These are phyloP conservation scores for Aaosphaeria pasadenensis DNA, from an alignment of 2,329 filamentous ascomycete genomes.

Conservation along the genomic window DNA sequence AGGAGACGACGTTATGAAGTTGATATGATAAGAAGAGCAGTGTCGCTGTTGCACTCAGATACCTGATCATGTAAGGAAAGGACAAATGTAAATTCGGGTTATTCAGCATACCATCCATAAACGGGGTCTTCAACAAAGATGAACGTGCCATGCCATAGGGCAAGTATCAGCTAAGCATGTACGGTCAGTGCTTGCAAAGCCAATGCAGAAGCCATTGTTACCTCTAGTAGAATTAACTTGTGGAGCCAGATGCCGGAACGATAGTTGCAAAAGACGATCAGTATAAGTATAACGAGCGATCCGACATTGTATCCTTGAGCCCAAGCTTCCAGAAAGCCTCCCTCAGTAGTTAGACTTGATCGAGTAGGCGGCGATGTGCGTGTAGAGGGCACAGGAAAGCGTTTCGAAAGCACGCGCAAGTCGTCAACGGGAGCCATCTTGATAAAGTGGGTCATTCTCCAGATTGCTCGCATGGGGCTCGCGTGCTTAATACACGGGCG, in stretches of 20 bases:
- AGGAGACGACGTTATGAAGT: constrained; percentile 33
- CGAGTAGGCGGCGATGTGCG: constrained; percentile 24
- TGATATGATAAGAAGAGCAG: constrained; percentile 36
- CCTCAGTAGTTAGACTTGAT: constrained; percentile 21
- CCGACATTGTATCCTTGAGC: constrained; percentile 37
- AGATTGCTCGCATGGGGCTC: too few species aligned
- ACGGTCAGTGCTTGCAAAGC: not conserved
- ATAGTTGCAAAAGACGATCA: constrained; percentile 38
- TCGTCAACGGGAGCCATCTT: constrained; percentile 22
- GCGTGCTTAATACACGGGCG: too few species aligned
- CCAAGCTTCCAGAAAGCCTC: constrained; percentile 33
- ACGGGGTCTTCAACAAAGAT: constrained; percentile 29
- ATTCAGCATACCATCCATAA: constrained; percentile 23
- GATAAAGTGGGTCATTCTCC: too few species aligned
- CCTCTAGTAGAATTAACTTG: constrained; percentile 35
- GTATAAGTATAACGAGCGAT: constrained; percentile 29
- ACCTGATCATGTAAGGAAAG: constrained; percentile 6
- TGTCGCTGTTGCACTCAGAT: constrained; percentile 29
- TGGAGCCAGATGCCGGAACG: constrained; percentile 30
- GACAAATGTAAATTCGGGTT: not conserved
- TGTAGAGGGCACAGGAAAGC: constrained; percentile 14
- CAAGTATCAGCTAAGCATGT: constrained; percentile 26
- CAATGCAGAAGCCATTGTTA: not conserved
- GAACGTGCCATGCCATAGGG: constrained; percentile 35
- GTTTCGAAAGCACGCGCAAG: constrained; percentile 2